These are phyloP conservation scores for Beta vulgaris DNA, from an alignment of 148 eudicot species.

Conservation along the genomic window DNA sequence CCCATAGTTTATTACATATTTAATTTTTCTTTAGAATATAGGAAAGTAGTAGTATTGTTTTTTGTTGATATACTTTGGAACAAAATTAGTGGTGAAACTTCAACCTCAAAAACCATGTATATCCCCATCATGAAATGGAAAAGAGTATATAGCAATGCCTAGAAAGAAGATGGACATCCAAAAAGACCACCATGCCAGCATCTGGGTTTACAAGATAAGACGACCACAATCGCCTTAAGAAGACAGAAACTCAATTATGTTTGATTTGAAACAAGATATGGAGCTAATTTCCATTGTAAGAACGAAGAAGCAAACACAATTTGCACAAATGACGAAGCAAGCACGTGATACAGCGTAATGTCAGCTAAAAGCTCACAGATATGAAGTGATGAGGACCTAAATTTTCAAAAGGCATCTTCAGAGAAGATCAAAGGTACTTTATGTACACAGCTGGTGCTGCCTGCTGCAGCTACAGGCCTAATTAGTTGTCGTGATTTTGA, in stretches of 20 bases:
- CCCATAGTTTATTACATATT: no score
- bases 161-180: background rate
- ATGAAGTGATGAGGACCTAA: slow-evolving; percentile 17
- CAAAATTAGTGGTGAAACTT: background rate
- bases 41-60: no score
- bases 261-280: slow-evolving; percentile 4
- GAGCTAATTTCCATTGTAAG: slow-evolving; percentile 3
- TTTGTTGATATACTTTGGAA: no score
- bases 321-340: slow-evolving; percentile 18
- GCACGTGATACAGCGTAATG: slow-evolving; percentile 5
- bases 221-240: slow-evolving; percentile 4
- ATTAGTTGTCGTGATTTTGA: slow-evolving; percentile 46
- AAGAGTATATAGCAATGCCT: background rate
- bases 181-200: background rate
- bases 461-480: slow-evolving; percentile 15
- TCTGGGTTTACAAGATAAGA: background rate
- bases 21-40: no score
- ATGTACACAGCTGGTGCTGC: slow-evolving; percentile 20
- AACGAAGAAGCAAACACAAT: slow-evolving; percentile 20
- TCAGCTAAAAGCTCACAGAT: slow-evolving; percentile 22
- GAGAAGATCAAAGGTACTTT: slow-evolving; percentile 22
- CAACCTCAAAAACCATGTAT: background rate
- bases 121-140: no score
- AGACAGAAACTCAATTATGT: slow-evolving; percentile 17
- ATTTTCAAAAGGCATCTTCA: slow-evolving; percentile 22